A percentile compares a stretch with the other conserved stretches of the same genome.
phyloP scores from a whole-genome alignment of 2,329 filamentous ascomycete genomes.

The Gaeumannomyces tritici region DNA sequence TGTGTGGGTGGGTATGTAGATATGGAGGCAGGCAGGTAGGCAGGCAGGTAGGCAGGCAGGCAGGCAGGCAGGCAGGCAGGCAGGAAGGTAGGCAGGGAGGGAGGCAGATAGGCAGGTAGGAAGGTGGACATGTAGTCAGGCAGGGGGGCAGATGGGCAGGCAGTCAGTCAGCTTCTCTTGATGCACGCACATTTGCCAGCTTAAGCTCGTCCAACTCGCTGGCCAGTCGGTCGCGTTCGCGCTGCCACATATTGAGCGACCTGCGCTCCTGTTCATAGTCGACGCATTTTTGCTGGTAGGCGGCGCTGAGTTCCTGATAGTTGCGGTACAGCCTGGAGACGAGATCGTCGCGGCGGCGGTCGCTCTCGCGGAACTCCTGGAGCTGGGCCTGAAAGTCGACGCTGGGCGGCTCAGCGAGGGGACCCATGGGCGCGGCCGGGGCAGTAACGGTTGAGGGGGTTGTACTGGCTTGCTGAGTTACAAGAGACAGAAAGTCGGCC shows the following conservation, averaged over 20 bases:
- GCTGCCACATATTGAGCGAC: conserved; percentile 5
- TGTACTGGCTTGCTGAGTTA: background rate
- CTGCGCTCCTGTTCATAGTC: conserved; percentile 4
- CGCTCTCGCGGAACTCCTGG: conserved; percentile 1
- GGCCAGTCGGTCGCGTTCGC: background rate
- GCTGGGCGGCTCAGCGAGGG: background rate
- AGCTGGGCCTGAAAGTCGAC: background rate
- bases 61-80: too few relatives aligned
- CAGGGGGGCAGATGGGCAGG: too few relatives aligned
- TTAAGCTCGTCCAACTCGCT: conserved; percentile 1
- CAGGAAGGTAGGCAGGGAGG: too few relatives aligned
- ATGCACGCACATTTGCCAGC: conserved; percentile 2
- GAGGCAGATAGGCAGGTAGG: too few relatives aligned
- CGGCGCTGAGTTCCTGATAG: background rate
- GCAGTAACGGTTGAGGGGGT: background rate
- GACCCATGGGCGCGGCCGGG: background rate
- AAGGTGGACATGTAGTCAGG: too few relatives aligned
- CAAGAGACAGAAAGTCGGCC: background rate
- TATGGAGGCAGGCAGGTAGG: too few relatives aligned
- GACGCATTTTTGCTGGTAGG: conserved; percentile 1
- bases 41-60: too few relatives aligned
- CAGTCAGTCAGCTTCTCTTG: background rate
- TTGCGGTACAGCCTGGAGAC: background rate
- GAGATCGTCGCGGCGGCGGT: background rate
- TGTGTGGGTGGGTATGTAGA: too few relatives aligned